Percentiles rank a stretch among this genome's conserved stretches.
Evolutionary conservation across 495 filamentous ascomycete genomes (phyloP).

Genomic region (Filosporella fistucella): DNA sequence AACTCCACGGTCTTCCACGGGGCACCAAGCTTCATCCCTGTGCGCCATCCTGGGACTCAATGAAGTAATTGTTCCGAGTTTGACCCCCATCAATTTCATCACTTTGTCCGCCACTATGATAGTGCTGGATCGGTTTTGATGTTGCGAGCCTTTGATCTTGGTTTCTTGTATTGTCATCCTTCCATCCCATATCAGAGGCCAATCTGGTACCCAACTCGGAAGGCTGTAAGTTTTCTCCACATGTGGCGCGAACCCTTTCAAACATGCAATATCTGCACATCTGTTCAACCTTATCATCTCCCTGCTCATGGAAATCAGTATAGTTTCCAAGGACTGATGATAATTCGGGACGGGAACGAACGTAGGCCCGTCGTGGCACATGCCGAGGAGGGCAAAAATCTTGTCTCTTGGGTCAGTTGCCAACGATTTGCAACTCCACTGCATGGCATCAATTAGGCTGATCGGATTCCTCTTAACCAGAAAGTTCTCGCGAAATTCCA

Average conservation of each 20-base stretch:
- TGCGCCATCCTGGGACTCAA: neutral
- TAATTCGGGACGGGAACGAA: slow-evolving; percentile 1
- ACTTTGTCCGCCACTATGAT: neutral
- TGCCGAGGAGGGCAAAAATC: slow-evolving; percentile 6
- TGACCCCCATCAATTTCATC: neutral
- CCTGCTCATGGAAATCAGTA: neutral
- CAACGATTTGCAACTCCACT: neutral
- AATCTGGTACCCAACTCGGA: neutral
- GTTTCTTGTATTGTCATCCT: neutral
- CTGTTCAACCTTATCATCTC: slow-evolving; percentile 26
- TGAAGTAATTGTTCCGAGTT: neutral
- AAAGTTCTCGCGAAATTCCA: neutral
- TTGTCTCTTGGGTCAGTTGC: slow-evolving; percentile 6
- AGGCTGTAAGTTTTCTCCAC: neutral
- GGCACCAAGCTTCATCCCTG: no score
- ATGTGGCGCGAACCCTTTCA: neutral
- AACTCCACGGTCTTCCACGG: neutral
- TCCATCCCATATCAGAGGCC: neutral
- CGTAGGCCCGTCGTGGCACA: neutral
- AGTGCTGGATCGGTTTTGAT: neutral
- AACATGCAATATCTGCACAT: neutral
- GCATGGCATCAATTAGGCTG: neutral
- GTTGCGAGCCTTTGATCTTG: neutral
- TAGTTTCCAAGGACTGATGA: neutral
- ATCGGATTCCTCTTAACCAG: neutral